Conservation (phyloP, 805 yeast genomes). For the Wickerhamiella hasegawae region DNA sequence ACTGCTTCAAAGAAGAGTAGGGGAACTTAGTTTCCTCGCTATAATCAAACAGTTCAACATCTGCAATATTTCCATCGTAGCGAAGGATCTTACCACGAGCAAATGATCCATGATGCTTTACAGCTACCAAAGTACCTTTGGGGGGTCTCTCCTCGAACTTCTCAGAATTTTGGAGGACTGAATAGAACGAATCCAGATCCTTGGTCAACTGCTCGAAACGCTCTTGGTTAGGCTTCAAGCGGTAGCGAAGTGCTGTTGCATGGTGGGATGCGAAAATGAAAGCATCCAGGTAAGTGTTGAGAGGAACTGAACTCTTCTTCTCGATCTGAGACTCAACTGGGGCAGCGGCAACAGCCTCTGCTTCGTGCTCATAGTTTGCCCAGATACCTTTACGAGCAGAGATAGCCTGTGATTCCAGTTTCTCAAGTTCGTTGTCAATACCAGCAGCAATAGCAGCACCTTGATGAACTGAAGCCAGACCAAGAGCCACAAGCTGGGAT, state of each 20-base stretch:
- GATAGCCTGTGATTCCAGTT: slow-evolving; percentile 50
- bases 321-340: no score
- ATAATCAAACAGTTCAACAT: slow-evolving; percentile 45
- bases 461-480: slow-evolving; percentile 50
- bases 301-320: no score
- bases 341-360: no score
- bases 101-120: background rate
- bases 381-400: slow-evolving; percentile 44
- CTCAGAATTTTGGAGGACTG: background rate
- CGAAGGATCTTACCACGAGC: slow-evolving; percentile 23
- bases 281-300: no score
- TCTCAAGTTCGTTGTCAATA: slow-evolving; percentile 34
- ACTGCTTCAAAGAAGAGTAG: slow-evolving; percentile 7
- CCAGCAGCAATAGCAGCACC: slow-evolving; percentile 45
- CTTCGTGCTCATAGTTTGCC: no score
- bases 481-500: slow-evolving; percentile 38
- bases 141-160: background rate
- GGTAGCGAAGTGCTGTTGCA: no score
- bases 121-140: background rate
- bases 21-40: slow-evolving; percentile 40
- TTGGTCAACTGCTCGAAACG: background rate
- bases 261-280: no score
- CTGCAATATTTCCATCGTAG: slow-evolving; percentile 31
- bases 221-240: background rate
- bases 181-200: background rate